These are phyloP conservation scores for Cladophialophora immunda DNA, from an alignment of 2,329 filamentous ascomycete genomes.

Conservation along the genomic window DNA sequence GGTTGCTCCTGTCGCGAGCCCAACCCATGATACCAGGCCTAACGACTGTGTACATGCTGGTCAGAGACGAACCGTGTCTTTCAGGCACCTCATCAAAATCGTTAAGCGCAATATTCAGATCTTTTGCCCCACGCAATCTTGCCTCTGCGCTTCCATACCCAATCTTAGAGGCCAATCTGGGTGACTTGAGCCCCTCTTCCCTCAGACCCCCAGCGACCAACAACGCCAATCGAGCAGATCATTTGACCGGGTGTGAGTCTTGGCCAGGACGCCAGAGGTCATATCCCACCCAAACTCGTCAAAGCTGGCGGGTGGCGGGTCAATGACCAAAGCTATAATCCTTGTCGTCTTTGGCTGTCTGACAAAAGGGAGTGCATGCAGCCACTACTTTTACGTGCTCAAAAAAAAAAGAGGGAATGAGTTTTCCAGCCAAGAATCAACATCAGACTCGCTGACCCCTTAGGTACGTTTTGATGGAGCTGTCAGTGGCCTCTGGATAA, in stretches of 20 bases:
- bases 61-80: background rate
- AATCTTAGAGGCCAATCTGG: background rate
- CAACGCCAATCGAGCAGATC: conserved; percentile 11
- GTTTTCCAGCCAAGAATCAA: background rate
- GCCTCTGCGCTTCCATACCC: conserved; percentile 7
- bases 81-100: background rate
- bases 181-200: conserved; percentile 3
- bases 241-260: background rate
- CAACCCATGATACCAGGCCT: background rate
- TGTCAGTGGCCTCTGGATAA: background rate
- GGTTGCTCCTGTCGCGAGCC: no score
- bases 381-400: background rate
- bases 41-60: background rate
- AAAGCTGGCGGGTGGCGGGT: conserved; percentile 4
- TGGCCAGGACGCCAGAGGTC: background rate
- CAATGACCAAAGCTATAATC: background rate
- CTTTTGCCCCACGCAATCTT: conserved; percentile 17
- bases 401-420: no score
- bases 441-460: background rate
- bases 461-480: background rate
- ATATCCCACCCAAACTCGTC: background rate
- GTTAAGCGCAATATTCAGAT: background rate
- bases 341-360: background rate
- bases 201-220: background rate
- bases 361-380: background rate